These are phyloP conservation scores for Mucor velutinosus DNA, from an alignment of 371 early-diverging fungal genomes.

Conservation along the genomic window DNA sequence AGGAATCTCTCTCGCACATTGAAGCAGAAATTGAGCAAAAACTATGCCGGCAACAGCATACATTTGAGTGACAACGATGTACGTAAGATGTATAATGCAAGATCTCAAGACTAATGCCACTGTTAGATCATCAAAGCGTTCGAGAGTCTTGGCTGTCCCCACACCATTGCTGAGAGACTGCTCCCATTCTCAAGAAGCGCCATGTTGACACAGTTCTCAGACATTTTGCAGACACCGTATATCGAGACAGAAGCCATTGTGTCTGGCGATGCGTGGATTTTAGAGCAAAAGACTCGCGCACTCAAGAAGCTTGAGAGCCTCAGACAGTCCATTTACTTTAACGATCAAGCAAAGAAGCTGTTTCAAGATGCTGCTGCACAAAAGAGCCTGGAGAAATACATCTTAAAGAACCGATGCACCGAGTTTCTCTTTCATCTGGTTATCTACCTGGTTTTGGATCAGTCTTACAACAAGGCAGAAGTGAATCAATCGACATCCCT, in stretches of 20 bases:
- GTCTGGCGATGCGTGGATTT: conserved; percentile 20
- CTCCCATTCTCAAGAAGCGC: conserved; percentile 7
- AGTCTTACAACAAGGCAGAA: conserved; percentile 25
- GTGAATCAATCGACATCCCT: conserved; percentile 23
- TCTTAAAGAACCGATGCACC: conserved; percentile 18
- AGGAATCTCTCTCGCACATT: conserved; percentile 7
- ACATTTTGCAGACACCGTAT: conserved; percentile 25
- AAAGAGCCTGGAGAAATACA: conserved; percentile 23
- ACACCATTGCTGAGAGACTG: conserved; percentile 14
- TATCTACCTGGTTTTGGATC: conserved; percentile 17
- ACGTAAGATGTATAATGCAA: neutral
- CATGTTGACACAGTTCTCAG: conserved; percentile 9
- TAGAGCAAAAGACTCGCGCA: conserved; percentile 8
- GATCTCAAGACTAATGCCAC: neutral
- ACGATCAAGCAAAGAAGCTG: conserved; percentile 11
- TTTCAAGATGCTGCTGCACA: conserved; percentile 15
- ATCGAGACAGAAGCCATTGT: conserved; percentile 11
- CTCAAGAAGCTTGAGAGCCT: conserved; percentile 5
- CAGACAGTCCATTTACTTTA: conserved; percentile 24
- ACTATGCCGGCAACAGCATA: neutral
- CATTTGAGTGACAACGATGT: neutral
- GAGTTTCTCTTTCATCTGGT: conserved; percentile 25
- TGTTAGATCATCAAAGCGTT: conserved; percentile 21
- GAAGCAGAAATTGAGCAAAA: conserved; percentile 12
- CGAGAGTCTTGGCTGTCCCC: conserved; percentile 16